Evolutionary conservation across 768 basidiomycete genomes (phyloP).

Genomic region (Lanmaoa rubissima): DNA sequence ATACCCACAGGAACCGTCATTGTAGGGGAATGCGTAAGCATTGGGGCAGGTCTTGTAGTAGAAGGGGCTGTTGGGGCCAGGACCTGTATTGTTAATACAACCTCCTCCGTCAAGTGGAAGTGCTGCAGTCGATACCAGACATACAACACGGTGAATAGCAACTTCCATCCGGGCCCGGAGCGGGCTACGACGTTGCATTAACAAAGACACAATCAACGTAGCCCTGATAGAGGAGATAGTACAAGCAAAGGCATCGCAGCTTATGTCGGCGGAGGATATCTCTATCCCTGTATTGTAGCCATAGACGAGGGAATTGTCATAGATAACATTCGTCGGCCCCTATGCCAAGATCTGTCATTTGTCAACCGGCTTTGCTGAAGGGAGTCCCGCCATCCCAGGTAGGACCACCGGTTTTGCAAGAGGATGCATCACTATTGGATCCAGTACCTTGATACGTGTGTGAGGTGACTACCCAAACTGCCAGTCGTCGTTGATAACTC

Average conservation of each 20-base stretch:
- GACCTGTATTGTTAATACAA: conserved; percentile 12
- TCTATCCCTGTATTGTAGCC: conserved; percentile 27
- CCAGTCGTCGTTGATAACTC: background rate
- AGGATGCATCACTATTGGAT: conserved; percentile 13
- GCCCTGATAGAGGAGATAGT: conserved; percentile 21
- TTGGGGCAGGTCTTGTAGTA: conserved; percentile 19
- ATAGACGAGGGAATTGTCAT: conserved; percentile 35
- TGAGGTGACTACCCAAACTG: too few species aligned
- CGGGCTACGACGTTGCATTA: conserved; percentile 2
- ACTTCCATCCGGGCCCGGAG: conserved; percentile 11
- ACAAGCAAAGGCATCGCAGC: conserved; percentile 15
- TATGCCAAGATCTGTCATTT: conserved; percentile 1
- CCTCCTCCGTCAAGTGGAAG: conserved; percentile 14
- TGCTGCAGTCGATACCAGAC: too few species aligned
- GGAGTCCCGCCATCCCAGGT: conserved; percentile 16
- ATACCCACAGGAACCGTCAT: conserved; percentile 11
- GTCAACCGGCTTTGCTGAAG: conserved; percentile 6
- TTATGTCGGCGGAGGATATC: conserved; percentile 15
- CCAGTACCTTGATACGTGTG: conserved; percentile 23
- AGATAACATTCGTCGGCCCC: conserved; percentile 23
- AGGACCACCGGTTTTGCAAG: conserved; percentile 31
- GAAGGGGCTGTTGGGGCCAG: conserved; percentile 18
- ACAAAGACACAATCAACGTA: background rate
- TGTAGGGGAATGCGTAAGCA: conserved; percentile 20
- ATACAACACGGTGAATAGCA: conserved; percentile 18